These are phyloP conservation scores for Trichoderma parareesei DNA, from an alignment of 495 filamentous ascomycete species.

Conservation along the genomic window DNA sequence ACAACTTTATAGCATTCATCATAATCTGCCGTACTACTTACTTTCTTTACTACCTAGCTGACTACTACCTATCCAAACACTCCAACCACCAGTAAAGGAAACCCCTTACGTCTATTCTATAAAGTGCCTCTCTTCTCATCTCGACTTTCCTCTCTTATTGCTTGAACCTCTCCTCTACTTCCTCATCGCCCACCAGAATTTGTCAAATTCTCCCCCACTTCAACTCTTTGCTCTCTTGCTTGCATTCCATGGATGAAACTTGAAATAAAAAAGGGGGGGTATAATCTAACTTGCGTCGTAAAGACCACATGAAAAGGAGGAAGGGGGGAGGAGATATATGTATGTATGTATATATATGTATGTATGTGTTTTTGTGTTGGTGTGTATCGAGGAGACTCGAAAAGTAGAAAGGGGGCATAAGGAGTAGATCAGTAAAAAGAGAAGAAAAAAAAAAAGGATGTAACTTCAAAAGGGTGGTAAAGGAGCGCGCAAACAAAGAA, in stretches of 20 bases:
- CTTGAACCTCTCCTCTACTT: no score
- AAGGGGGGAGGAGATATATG: neutral
- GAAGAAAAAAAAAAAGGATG: neutral
- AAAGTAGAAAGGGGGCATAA: neutral
- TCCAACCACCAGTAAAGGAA: neutral
- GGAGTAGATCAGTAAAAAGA: neutral
- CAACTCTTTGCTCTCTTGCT: neutral
- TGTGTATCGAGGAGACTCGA: neutral
- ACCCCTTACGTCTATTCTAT: constrained; percentile 1
- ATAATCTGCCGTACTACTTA: neutral
- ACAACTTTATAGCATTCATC: neutral
- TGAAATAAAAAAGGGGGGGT: neutral
- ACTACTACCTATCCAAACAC: neutral
- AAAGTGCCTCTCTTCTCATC: neutral
- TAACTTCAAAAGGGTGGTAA: neutral
- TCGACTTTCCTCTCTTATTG: no score
- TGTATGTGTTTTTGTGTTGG: no score
- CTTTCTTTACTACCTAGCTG: no score
- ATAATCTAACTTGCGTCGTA: neutral
- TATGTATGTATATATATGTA: neutral
- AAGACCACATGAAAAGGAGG: neutral
- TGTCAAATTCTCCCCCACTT: neutral
- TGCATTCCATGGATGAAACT: neutral
- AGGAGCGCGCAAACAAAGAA: neutral
- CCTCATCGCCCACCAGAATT: no score